Conservation (phyloP, 2,329 filamentous ascomycete genomes). For the Fusarium sp. region DNA sequence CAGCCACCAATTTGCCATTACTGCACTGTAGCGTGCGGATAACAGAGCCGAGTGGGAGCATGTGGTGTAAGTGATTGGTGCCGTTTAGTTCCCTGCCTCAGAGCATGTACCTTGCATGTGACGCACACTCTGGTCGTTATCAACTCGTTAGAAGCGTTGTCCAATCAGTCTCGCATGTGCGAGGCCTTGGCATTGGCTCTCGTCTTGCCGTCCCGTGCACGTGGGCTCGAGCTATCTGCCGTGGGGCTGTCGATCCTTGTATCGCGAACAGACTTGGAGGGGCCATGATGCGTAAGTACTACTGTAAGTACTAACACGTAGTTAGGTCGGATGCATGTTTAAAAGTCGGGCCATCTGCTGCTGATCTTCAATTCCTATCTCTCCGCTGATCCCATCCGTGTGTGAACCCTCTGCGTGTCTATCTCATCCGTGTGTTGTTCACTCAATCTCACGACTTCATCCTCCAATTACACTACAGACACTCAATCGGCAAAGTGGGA, state of each 20-base stretch:
- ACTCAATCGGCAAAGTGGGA: slow-evolving; percentile 20
- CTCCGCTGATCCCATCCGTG: background rate
- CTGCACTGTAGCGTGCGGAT: background rate
- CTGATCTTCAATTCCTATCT: background rate
- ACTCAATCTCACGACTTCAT: background rate
- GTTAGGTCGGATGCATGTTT: too few species aligned
- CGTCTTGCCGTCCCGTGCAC: slow-evolving; percentile 23
- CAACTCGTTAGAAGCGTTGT: too few species aligned
- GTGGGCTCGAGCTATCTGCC: slow-evolving; percentile 17
- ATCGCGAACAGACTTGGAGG: background rate
- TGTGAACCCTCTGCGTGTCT: background rate
- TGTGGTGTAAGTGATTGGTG: slow-evolving; percentile 33
- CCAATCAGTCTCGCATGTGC: slow-evolving; percentile 41
- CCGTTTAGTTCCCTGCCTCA: background rate
- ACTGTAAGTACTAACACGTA: too few species aligned
- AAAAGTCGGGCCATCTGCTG: slow-evolving; percentile 21
- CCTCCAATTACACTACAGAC: background rate
- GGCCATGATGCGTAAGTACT: too few species aligned
- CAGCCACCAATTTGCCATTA: background rate
- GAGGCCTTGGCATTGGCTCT: slow-evolving; percentile 12
- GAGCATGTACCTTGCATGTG: slow-evolving; percentile 25
- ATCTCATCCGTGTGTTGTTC: background rate
- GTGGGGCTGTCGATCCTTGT: slow-evolving; percentile 14
- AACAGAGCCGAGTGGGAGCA: background rate
- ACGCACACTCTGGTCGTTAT: background rate